Conservation (phyloP, 768 basidiomycete species). For the Boletus bicolor region DNA sequence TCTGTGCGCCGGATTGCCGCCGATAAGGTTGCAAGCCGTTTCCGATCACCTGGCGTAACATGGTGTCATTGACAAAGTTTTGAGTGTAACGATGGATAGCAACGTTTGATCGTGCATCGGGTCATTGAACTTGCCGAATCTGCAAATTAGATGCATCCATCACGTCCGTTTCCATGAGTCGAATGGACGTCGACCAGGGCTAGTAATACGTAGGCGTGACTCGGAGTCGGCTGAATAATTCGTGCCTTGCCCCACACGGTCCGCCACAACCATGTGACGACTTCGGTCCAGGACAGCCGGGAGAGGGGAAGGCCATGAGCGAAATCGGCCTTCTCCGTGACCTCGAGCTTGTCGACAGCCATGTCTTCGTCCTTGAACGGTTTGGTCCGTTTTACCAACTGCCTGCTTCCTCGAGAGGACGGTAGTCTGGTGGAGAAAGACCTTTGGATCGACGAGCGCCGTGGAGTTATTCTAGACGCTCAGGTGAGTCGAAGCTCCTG, state of each 20-base stretch:
- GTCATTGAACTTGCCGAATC: not conserved
- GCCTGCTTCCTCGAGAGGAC: slow-evolving; percentile 75
- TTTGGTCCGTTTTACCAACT: slow-evolving; percentile 85
- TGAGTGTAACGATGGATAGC: not conserved
- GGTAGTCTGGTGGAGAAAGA: slow-evolving; percentile 71
- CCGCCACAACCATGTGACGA: slow-evolving; percentile 10
- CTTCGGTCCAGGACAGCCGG: not conserved
- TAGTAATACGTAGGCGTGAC: too few relatives aligned
- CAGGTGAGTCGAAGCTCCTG: slow-evolving; percentile 43
- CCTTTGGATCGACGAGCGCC: slow-evolving; percentile 75
- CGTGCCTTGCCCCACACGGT: not conserved
- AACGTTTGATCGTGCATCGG: not conserved
- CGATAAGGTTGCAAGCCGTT: not conserved
- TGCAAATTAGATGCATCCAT: not conserved
- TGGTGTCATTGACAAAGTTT: not conserved
- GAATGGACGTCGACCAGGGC: slow-evolving; percentile 9
- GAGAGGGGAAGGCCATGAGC: not conserved
- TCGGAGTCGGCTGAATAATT: not conserved
- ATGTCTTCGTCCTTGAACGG: slow-evolving; percentile 45
- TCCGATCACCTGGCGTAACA: too few relatives aligned
- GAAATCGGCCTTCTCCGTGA: not conserved
- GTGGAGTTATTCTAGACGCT: slow-evolving; percentile 72
- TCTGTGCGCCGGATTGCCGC: not conserved
- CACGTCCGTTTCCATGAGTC: not conserved
- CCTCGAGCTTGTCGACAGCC: slow-evolving; percentile 10